Percentiles rank a stretch among this genome's conserved stretches.
Conservation (phyloP, 768 basidiomycete genomes). For the Butyriboletus loyo region DNA sequence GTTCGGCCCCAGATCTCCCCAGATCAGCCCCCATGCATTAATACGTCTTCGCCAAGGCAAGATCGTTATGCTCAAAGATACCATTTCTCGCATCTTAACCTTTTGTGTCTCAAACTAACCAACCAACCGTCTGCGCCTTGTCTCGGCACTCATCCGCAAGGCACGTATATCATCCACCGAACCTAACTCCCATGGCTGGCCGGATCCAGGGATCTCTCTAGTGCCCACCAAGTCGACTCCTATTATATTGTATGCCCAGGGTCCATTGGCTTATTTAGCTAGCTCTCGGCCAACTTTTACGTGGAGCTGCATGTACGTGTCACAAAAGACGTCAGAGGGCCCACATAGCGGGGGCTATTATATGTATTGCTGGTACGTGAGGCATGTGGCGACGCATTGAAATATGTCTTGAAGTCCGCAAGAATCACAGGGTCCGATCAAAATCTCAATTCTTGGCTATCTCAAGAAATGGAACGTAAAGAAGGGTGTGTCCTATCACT, state of each 20-base stretch:
- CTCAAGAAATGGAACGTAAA: not conserved
- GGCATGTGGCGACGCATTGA: not conserved
- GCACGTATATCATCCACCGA: too few species aligned
- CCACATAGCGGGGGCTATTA: not conserved
- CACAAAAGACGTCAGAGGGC: not conserved
- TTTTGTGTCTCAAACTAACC: too few species aligned
- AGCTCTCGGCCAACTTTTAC: not conserved
- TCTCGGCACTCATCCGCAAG: too few species aligned
- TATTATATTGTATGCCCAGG: not conserved
- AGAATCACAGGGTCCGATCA: not conserved
- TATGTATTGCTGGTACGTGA: not conserved
- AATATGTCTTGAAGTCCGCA: too few species aligned
- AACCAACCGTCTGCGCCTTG: not conserved
- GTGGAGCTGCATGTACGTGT: not conserved
- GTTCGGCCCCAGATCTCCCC: not conserved
- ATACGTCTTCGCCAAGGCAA: not conserved
- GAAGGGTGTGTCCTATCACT: conserved; percentile 18
- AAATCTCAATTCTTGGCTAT: not conserved
- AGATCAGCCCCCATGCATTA: not conserved
- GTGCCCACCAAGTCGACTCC: too few species aligned
- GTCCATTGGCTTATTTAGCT: not conserved
- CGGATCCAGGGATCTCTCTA: not conserved
- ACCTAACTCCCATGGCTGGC: not conserved
- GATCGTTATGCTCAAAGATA: not conserved
- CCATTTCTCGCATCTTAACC: too few species aligned